These are phyloP conservation scores for Ophiostoma australiae DNA, from an alignment of 2,329 filamentous ascomycete species.

Conservation along the genomic window DNA sequence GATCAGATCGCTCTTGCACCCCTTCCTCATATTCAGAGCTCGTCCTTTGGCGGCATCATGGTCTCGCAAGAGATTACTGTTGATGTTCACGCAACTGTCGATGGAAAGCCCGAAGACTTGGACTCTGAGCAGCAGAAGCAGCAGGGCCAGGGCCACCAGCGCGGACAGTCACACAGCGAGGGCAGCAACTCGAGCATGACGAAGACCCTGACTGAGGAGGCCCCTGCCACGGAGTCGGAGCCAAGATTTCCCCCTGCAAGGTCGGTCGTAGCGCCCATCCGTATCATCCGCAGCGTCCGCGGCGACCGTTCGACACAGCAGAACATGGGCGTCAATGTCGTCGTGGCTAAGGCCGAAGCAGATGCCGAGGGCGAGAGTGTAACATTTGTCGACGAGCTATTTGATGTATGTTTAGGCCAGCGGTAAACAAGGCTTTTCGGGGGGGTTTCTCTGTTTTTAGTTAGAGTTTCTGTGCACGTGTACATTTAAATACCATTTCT, in stretches of 20 bases:
- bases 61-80: constrained; percentile 25
- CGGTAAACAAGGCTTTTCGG: neutral
- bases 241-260: constrained; percentile 1
- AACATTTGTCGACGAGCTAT: constrained; percentile 24
- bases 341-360: constrained; percentile 17
- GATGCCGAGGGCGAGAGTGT: constrained; percentile 16
- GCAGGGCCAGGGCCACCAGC: neutral
- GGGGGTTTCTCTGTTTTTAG: neutral
- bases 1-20: neutral
- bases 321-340: constrained; percentile 19
- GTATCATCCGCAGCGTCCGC: constrained; percentile 18
- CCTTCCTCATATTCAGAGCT: neutral
- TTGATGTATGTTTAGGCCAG: constrained; percentile 19
- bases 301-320: constrained; percentile 16
- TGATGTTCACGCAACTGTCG: constrained; percentile 20
- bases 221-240: neutral
- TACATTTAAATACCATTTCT: neutral
- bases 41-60: constrained; percentile 25
- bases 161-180: neutral
- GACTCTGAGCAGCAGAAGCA: neutral
- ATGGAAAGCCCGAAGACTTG: neutral
- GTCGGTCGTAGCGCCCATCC: constrained; percentile 17
- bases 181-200: constrained; percentile 1
- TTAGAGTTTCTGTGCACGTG: neutral
- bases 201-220: neutral